Base-by-base conservation (phyloP, 139 green algal genomes). In the Chlorella sp. region DNA sequence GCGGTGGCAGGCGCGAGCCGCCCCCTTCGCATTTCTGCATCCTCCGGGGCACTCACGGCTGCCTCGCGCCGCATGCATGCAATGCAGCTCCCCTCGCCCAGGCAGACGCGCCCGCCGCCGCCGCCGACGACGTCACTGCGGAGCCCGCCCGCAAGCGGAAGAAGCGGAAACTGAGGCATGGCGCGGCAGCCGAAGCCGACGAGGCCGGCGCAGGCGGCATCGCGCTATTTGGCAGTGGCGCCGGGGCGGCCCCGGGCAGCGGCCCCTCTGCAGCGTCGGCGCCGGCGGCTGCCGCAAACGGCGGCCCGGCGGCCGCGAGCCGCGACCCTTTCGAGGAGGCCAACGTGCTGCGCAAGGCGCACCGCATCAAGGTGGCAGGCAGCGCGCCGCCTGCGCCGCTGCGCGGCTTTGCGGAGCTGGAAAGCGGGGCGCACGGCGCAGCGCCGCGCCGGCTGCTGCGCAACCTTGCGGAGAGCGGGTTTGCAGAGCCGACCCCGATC, bases 401-500 rank as follows among this genome's bases (percentile, higher is more conserved):
- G 35, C 64, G 40, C 31, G 55, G 33, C 45, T 72, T 74, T 67
- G 69, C 77, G 2, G 33, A 82, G 23, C 50, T 79, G 15, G 51
- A 23, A 64, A 62, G 40, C 25, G 15, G 21, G 50, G 23, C 51
- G 15, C 17, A 71, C 31, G 2, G 33, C 2, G 2, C 48, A 9
- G 40, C 31, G 3, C 43, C 76, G 2, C 55, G 29, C 36, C 8
- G 23, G 8, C 60, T 88, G 8, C 27, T 81, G 69, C 36, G 31
- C 35, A 89, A 90, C 58, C 45, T 92, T 42, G 59, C 36, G 27
- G 60, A 27, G 9, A 53, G 35, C 15, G 87, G 87, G 23, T 97
- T 89, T 72, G 36, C 38, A 3, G 69, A 91, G 4, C 94, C 94
- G 23, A 98, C 93, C 33, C 85, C 93, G 67, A 94, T 98, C 46